Conservation (phyloP, 306 rosid genomes). For the Quercus cerris region DNA sequence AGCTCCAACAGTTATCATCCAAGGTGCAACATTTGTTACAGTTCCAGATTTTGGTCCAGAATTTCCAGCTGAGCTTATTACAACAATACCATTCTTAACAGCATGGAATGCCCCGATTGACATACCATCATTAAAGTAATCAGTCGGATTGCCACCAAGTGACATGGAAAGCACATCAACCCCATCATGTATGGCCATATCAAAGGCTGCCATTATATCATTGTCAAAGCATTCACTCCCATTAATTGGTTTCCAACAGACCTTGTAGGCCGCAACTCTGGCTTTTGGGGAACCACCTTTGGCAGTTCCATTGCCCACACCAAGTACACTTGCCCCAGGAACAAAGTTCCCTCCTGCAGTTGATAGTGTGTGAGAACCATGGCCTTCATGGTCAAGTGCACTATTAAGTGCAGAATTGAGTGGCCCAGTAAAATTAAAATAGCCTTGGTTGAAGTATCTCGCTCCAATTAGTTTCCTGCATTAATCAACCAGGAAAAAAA, state of each 20-base stretch:
- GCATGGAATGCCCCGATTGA: slow-evolving; percentile 71
- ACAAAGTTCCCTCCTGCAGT: slow-evolving; percentile 68
- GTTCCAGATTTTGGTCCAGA: slow-evolving; percentile 41
- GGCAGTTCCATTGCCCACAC: slow-evolving; percentile 65
- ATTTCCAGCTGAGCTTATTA: slow-evolving; percentile 61
- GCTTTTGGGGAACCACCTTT: slow-evolving; percentile 80
- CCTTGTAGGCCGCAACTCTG: slow-evolving; percentile 64
- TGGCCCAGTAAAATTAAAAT: not conserved
- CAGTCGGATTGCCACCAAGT: slow-evolving; percentile 25
- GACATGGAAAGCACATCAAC: slow-evolving; percentile 68
- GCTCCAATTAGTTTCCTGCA: slow-evolving; percentile 78
- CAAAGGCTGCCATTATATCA: slow-evolving; percentile 59
- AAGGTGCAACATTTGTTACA: slow-evolving; percentile 58
- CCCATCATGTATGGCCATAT: slow-evolving; percentile 67
- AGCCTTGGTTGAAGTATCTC: slow-evolving; percentile 71
- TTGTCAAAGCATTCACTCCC: slow-evolving; percentile 43
- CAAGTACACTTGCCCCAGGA: slow-evolving; percentile 41
- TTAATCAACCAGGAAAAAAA: not conserved
- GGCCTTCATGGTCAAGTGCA: slow-evolving; percentile 52
- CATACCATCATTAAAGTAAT: slow-evolving; percentile 32
- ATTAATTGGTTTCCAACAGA: slow-evolving; percentile 53
- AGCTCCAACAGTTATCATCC: slow-evolving; percentile 75
- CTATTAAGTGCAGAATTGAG: slow-evolving; percentile 2
- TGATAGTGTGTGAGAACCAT: slow-evolving; percentile 82
- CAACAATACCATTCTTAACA: slow-evolving; percentile 42